Percentiles rank a stretch among this genome's conserved stretches.
These are phyloP conservation scores for Purpureocillium lavendulum DNA, from an alignment of 2,329 filamentous ascomycete genomes.

Conservation along the genomic window DNA sequence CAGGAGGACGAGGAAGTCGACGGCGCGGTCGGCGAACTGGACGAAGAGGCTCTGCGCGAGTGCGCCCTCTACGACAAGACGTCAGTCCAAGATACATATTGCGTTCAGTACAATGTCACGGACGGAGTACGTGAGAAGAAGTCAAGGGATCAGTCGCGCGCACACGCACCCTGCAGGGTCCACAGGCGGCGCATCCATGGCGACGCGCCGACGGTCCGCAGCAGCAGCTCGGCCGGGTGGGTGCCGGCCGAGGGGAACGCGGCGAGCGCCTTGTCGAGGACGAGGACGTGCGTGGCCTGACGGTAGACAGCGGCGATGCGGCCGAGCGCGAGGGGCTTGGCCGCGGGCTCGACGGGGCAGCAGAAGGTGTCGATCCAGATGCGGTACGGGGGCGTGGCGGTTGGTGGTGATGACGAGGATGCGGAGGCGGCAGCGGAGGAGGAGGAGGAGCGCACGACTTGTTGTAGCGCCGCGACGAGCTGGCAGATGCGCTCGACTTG, in stretches of 20 bases:
- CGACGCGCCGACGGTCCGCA: slow-evolving; percentile 21
- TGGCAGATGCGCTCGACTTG: slow-evolving; percentile 17
- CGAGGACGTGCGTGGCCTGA: slow-evolving; percentile 20
- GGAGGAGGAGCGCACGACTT: not conserved
- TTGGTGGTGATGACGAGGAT: too few species aligned
- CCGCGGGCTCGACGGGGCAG: slow-evolving; percentile 16
- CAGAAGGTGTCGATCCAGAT: slow-evolving; percentile 27
- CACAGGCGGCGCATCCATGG: slow-evolving; percentile 30
- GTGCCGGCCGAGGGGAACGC: slow-evolving; percentile 8
- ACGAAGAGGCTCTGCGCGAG: slow-evolving; percentile 21
- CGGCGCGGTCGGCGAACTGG: slow-evolving; percentile 21
- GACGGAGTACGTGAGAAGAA: too few species aligned
- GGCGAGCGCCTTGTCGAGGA: slow-evolving; percentile 23
- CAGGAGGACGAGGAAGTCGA: slow-evolving; percentile 8
- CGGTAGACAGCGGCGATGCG: slow-evolving; percentile 24
- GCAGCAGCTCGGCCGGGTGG: slow-evolving; percentile 15
- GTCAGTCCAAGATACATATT: too few species aligned
- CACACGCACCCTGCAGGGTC: slow-evolving; percentile 25
- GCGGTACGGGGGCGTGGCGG: slow-evolving; percentile 6
- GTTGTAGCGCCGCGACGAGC: slow-evolving; percentile 13
- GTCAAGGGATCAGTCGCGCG: too few species aligned
- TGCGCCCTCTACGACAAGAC: slow-evolving; percentile 24
- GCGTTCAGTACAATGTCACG: too few species aligned
- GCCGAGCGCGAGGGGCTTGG: slow-evolving; percentile 19
- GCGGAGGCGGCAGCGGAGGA: too few species aligned